A percentile compares a stretch with the other conserved stretches of the same genome.
phyloP scores from a whole-genome alignment of 2,329 filamentous ascomycete genomes.

The Paraphoma sp. region DNA sequence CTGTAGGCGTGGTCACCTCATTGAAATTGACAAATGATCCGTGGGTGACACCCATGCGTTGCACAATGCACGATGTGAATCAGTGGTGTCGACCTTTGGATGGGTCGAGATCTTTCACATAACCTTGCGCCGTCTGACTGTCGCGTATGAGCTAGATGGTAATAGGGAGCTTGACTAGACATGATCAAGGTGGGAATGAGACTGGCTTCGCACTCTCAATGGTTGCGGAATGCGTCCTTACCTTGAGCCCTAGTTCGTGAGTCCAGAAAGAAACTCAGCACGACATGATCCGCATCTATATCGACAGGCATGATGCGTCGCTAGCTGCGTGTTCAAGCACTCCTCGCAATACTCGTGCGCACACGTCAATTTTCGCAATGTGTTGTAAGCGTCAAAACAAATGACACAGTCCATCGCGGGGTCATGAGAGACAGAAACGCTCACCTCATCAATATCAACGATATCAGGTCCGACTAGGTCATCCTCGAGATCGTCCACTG shows the following conservation, averaged over 20 bases:
- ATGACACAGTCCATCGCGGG: neutral
- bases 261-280: neutral
- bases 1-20: too few relatives aligned
- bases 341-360: neutral
- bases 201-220: too few relatives aligned
- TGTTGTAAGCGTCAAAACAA: neutral
- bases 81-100: too few relatives aligned
- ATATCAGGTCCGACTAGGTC: conserved; percentile 2
- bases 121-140: too few relatives aligned
- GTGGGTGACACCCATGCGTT: too few relatives aligned
- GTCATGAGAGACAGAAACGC: neutral
- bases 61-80: too few relatives aligned
- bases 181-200: too few relatives aligned
- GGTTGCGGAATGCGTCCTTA: too few relatives aligned
- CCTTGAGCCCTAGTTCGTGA: neutral
- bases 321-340: neutral
- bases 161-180: too few relatives aligned
- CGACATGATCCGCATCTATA: neutral
- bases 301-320: neutral
- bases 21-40: too few relatives aligned
- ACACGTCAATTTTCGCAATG: neutral
- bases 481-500: neutral
- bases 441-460: neutral
- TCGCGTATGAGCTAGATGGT: too few relatives aligned
- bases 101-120: too few relatives aligned